Conservation (phyloP, 2,329 filamentous ascomycete species). For the Colletotrichum simmondsii region DNA sequence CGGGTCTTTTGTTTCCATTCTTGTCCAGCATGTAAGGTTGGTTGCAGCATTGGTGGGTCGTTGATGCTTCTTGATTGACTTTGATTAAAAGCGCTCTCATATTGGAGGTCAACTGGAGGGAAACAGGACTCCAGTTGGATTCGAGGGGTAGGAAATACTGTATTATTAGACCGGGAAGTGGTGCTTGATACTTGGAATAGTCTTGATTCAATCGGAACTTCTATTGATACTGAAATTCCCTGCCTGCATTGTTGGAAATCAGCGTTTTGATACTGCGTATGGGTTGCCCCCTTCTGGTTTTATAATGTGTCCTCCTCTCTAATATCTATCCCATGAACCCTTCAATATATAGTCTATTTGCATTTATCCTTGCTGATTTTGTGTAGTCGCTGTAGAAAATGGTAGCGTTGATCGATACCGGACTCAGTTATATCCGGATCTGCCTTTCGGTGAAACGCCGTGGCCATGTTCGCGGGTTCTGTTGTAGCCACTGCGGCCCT, state of each 20-base stretch:
- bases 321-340: neutral
- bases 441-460: slow-evolving; percentile 7
- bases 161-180: too few relatives aligned
- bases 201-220: neutral
- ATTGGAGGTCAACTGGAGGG: neutral
- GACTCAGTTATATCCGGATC: slow-evolving; percentile 24
- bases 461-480: slow-evolving; percentile 12
- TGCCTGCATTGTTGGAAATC: neutral
- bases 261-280: neutral
- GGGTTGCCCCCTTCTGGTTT: neutral
- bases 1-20: neutral
- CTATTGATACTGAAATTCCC: neutral
- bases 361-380: neutral
- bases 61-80: neutral
- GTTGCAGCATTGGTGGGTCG: neutral
- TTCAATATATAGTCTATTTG: neutral
- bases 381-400: neutral
- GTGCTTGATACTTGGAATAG: neutral
- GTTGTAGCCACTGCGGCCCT: slow-evolving; percentile 29
- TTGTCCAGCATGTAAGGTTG: neutral
- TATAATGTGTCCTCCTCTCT: neutral
- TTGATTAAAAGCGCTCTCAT: neutral
- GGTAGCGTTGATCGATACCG: neutral
- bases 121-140: neutral
- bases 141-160: neutral